Conservation (phyloP, 2,329 filamentous ascomycete genomes). For the Calonectria hawksworthii region DNA sequence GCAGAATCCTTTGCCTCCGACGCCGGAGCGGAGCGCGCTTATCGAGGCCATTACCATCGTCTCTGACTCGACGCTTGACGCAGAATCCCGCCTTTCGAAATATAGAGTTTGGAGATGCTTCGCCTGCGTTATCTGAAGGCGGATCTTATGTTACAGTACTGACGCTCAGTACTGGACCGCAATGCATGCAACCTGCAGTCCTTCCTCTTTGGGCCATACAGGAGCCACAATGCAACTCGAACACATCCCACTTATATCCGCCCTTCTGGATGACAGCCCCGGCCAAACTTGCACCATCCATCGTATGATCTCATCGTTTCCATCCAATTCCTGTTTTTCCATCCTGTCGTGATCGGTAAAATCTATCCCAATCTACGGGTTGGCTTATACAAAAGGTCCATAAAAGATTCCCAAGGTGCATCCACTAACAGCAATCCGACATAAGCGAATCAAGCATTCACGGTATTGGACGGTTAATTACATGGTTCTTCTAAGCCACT, state of each 20-base stretch:
- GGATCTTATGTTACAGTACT: constrained; percentile 8
- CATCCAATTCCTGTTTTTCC: constrained; percentile 1
- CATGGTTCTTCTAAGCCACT: not conserved
- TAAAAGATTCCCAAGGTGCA: not conserved
- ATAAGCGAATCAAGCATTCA: not conserved
- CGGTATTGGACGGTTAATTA: not conserved
- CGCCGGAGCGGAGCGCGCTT: constrained; percentile 24
- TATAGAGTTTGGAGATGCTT: constrained; percentile 7
- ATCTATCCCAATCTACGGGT: not conserved
- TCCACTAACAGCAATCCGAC: not conserved
- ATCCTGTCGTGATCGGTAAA: not conserved
- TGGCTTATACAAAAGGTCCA: not conserved
- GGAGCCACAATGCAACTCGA: constrained; percentile 10
- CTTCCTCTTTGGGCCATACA: constrained; percentile 16
- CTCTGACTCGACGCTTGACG: constrained; percentile 10
- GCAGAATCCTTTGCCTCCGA: constrained; percentile 15
- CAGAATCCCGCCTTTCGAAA: not conserved
- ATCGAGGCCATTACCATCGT: constrained; percentile 10
- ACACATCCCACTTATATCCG: constrained; percentile 16
- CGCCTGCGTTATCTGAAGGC: constrained; percentile 8
- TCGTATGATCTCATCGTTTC: constrained; percentile 4
- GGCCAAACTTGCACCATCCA: not conserved
- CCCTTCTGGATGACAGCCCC: not conserved
- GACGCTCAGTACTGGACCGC: not conserved
- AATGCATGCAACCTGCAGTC: constrained; percentile 4